Base-by-base conservation (phyloP, 192 early-diverging fungal species). In the Jimgerdemannia lactiflua region DNA sequence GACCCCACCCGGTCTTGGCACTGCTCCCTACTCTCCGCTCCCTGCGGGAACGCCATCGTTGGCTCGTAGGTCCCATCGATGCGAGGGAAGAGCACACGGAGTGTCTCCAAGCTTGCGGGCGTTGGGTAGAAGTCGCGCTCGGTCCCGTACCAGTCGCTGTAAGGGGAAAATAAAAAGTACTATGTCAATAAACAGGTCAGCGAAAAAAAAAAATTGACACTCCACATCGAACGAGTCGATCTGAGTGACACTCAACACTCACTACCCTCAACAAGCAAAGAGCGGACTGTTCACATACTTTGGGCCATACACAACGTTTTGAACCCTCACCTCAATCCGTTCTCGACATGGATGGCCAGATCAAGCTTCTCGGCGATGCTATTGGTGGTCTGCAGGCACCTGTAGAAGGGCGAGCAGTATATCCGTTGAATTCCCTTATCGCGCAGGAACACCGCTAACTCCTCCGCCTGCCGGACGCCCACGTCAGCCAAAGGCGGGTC, bases 321-420 rank as follows among this genome's bases (percentile, higher is more conserved):
- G 4, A 3, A 8, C 19, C 54, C 75, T 74, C 70, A 80, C 79
- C 49, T 71, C 59, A 77, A 64, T 8, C 68, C 40, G 29, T 73
- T 64, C 18, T 80, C 79, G 70, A 80, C 18, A 41, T 68, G 59
- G 17, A 77, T 66, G 39, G 70, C 67, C 39, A 74, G 43, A 66
- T 70, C 19, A 20, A 42, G 65, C 3, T 41, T 70, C 43, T 74
- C 41, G 7, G 69, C 70, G 3, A 77, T 44, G 18, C 72, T 71
- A 54, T 71, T 44, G 40, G 75, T 72, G 18, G 75, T 71, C 49
- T 80, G 63, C 4, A 80, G 43, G 43, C 76, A 77, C 11, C 79
- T 71, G 64, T 80, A 80, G 69, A 80, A 80, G 10, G 79, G 76
- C 9, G 75, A 80, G n/a, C 71, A 67, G 69, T 77, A 80, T 43